Evolutionary conservation across 441 rosid genomes (phyloP).

Genomic region (Euphorbia celastroides): DNA sequence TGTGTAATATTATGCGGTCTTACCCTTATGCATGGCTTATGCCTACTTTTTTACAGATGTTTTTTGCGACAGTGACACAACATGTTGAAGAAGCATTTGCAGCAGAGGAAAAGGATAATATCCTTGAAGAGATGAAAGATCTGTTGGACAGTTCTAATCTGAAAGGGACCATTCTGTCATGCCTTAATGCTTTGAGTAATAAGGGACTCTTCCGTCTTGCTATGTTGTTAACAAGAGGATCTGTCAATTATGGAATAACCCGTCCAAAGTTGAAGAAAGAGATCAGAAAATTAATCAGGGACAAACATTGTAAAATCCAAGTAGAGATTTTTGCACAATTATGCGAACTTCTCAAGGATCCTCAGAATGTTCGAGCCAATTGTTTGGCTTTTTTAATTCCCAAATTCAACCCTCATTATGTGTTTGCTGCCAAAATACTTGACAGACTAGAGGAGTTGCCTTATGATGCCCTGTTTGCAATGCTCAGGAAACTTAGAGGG

Average conservation of each 20-base stretch:
- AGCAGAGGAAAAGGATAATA: slow-evolving; percentile 18
- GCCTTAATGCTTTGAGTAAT: slow-evolving; percentile 52
- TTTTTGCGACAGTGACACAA: slow-evolving; percentile 48
- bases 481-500: slow-evolving; percentile 63
- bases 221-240: slow-evolving; percentile 37
- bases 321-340: slow-evolving; percentile 31
- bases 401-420: slow-evolving; percentile 30
- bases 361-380: slow-evolving; percentile 40
- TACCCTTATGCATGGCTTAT: background rate
- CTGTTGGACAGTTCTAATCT: slow-evolving; percentile 27
- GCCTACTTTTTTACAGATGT: slow-evolving; percentile 36
- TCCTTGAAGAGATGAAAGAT: slow-evolving; percentile 21
- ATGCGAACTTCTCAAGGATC: slow-evolving; percentile 45
- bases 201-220: slow-evolving; percentile 58
- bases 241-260: slow-evolving; percentile 46
- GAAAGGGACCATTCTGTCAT: slow-evolving; percentile 31
- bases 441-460: slow-evolving; percentile 53
- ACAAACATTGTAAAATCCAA: slow-evolving; percentile 21
- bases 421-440: slow-evolving; percentile 39
- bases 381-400: slow-evolving; percentile 24
- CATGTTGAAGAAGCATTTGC: slow-evolving; percentile 65
- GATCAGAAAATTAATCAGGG: slow-evolving; percentile 41
- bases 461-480: slow-evolving; percentile 46
- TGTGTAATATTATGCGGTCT: background rate
- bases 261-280: slow-evolving; percentile 47